Evolutionary conservation across 768 basidiomycete genomes (phyloP).

Genomic region (Tulasnella sp.): DNA sequence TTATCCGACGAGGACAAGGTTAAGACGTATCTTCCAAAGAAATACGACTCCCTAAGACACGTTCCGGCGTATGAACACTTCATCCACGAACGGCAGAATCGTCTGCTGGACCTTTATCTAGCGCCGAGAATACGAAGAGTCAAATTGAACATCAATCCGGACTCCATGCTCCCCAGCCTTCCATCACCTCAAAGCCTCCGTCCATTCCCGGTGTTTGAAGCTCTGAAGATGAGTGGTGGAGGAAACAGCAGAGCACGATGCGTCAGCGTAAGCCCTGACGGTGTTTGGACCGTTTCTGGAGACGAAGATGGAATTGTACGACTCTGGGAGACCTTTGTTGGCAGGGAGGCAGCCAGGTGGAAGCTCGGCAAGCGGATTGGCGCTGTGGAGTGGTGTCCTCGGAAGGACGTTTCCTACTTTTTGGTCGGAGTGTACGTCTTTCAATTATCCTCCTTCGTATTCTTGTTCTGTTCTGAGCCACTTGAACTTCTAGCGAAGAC

Average conservation of each 20-base stretch:
- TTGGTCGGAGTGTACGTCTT: conserved; percentile 73
- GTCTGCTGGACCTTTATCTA: conserved; percentile 94
- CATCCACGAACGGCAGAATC: conserved; percentile 90
- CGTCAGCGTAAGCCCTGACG: conserved; percentile 81
- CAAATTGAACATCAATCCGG: conserved; percentile 90
- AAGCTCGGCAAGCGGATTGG: conserved; percentile 77
- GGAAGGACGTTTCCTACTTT: conserved; percentile 77
- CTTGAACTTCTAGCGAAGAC: conserved; percentile 63
- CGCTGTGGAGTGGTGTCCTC: conserved; percentile 91
- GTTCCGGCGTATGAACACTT: conserved; percentile 92
- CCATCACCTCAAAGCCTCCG: conserved; percentile 88
- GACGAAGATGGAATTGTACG: conserved; percentile 86
- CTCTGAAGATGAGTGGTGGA: conserved; percentile 68
- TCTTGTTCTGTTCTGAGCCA: background rate
- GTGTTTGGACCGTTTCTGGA: conserved; percentile 89
- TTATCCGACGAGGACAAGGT: conserved; percentile 88
- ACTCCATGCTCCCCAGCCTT: conserved; percentile 88
- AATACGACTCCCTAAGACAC: conserved; percentile 79
- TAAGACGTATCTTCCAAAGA: conserved; percentile 84
- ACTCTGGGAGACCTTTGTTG: conserved; percentile 91
- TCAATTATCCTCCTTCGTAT: background rate
- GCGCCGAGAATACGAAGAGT: conserved; percentile 87
- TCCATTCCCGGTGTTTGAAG: conserved; percentile 90
- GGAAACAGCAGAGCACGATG: conserved; percentile 68
- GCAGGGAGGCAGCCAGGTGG: conserved; percentile 87